Base-by-base conservation (phyloP, 225 moss, liverwort and hornwort species). In the Marchantia polymorpha region DNA sequence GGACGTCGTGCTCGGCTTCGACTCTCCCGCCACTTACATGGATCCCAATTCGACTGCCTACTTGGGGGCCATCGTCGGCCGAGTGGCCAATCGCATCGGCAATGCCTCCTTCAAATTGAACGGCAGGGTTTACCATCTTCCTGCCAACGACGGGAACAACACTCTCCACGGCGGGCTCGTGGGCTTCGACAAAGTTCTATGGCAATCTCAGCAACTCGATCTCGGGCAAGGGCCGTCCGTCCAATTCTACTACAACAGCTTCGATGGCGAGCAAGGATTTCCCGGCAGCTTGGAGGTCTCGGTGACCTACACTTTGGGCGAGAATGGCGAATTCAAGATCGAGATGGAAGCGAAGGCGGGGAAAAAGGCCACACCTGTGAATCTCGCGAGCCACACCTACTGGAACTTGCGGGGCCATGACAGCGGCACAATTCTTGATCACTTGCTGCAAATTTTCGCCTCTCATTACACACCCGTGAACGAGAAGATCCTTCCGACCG, bases 111-210 rank as follows among this genome's bases (percentile, higher is more conserved):
- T 99, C 66, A 66, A 63, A 0, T 72, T 97, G 39, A 88, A 95
- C 64, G 95, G 93, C 66, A 72, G 90, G 61, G 84, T 85, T 20
- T 89, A 89, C 81, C 78, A 25, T 12, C 74, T 90, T 80, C 81
- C 86, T 48, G 82, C 92, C 50, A 95, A 92, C 85, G 86, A 99
- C 79, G 92, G 91, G 23, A 83, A 81, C 30, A 95, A 99, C 50
- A 87, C 90, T 29, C 91, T 99, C 27, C 99, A 99, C 46, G 95
- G 96, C 60, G 97, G 97, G 74, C 58, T 61, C 47, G 13, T 84
- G n/a, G 97, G 97, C 9, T 99, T 93, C 64, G 94, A 99, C 82
- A 99, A 99, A 83, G 94, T 99, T 75, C 73, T 84, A 65, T 99
- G 99, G 99, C 76, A 85, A 64, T 89, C 91, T 6, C 83, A 80